Conservation (phyloP, 2,329 filamentous ascomycete species). For the Mollisia scopiformis region DNA sequence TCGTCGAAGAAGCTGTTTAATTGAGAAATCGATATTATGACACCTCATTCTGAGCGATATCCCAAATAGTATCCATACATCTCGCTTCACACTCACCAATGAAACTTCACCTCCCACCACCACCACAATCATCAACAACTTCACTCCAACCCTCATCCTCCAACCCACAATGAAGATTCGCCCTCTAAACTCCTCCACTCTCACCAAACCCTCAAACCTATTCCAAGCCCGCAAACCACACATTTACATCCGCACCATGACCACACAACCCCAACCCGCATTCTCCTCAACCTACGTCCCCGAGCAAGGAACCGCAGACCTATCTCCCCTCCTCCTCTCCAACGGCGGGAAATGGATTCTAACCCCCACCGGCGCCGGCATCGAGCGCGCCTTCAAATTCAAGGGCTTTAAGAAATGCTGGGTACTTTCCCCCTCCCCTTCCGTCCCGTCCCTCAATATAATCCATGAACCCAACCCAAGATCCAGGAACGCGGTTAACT, state of each 20-base stretch:
- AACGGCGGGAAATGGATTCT: constrained; percentile 51
- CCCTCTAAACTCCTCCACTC: not conserved
- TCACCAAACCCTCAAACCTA: not conserved
- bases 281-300: constrained; percentile 26
- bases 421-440: constrained; percentile 42
- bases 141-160: not conserved
- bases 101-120: not conserved
- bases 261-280: not conserved
- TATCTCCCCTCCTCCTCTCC: constrained; percentile 20
- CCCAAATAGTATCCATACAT: too few relatives aligned
- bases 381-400: constrained; percentile 65
- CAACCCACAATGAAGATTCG: not conserved
- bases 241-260: not conserved
- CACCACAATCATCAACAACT: not conserved
- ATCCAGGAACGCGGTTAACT: too few relatives aligned
- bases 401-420: constrained; percentile 68
- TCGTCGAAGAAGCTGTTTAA: too few relatives aligned
- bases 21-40: too few relatives aligned
- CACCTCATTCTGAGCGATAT: too few relatives aligned
- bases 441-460: too few relatives aligned
- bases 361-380: constrained; percentile 51
- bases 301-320: constrained; percentile 13
- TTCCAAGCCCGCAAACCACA: not conserved
- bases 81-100: not conserved
- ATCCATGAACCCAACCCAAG: too few relatives aligned